These are phyloP conservation scores for Sporisorium reilianum DNA, from an alignment of 1,284 basidiomycete genomes.

Conservation along the genomic window DNA sequence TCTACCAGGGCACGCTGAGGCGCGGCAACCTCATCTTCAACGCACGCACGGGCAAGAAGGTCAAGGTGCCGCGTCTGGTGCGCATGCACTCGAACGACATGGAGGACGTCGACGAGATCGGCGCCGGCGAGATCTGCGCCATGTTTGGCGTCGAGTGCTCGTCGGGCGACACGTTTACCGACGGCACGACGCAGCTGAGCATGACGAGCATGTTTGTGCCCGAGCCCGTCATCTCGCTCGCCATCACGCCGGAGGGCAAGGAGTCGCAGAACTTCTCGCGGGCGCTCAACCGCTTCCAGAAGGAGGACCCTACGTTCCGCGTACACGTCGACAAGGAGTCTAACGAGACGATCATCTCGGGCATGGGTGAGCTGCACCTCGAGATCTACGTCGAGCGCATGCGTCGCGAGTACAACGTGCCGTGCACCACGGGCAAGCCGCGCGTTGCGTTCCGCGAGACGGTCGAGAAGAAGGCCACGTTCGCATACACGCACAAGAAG, in stretches of 20 bases:
- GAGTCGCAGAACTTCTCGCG: constrained; percentile 89
- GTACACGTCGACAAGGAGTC: constrained; percentile 94
- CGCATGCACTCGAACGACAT: constrained; percentile 99
- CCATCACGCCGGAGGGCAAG: constrained; percentile 89
- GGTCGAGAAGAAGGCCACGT: constrained; percentile 82
- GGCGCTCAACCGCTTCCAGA: constrained; percentile 96
- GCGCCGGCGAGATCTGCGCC: constrained; percentile 99
- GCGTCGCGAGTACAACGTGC: constrained; percentile 95
- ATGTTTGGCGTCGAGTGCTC: constrained; percentile 99
- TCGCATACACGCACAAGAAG: constrained; percentile 97
- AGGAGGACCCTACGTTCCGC: constrained; percentile 98
- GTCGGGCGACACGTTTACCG: constrained; percentile 95
- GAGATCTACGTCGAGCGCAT: constrained; percentile 99
- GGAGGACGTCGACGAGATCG: constrained; percentile 95
- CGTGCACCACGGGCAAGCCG: constrained; percentile 94
- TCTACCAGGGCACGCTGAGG: constrained; percentile 93
- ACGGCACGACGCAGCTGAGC: constrained; percentile 66
- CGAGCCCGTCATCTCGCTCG: constrained; percentile 95
- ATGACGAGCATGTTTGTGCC: constrained; percentile 98
- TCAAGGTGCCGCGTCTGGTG: constrained; percentile 97
- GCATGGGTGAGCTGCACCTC: constrained; percentile 98
- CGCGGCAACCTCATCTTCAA: constrained; percentile 90
- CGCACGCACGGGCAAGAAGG: constrained; percentile 93
- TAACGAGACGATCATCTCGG: constrained; percentile 99
- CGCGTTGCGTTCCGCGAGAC: constrained; percentile 98